A percentile compares a stretch with the other conserved stretches of the same genome.
Conservation (phyloP, 805 yeast species). For the Wickerhamiella brachini region DNA sequence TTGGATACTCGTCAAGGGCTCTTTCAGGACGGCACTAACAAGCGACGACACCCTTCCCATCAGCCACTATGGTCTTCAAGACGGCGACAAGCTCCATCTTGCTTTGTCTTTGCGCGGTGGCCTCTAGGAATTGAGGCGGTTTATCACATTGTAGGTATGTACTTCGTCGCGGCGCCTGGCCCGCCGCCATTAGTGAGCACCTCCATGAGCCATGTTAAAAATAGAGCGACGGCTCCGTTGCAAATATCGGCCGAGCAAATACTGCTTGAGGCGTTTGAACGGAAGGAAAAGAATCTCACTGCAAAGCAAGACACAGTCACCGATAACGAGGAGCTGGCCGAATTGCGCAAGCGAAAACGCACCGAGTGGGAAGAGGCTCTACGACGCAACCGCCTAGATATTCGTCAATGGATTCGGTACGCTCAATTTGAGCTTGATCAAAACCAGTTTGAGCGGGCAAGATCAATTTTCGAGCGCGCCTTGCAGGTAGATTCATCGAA, state of each 20-base stretch:
- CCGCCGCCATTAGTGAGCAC: neutral
- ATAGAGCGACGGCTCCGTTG: conserved; percentile 32
- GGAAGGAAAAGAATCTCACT: conserved; percentile 23
- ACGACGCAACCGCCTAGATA: conserved; percentile 66
- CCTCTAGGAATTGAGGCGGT: neutral
- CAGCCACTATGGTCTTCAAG: conserved; percentile 55
- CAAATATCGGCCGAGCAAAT: conserved; percentile 57
- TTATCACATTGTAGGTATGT: neutral
- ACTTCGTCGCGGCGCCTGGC: neutral
- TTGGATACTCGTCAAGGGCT: too few relatives aligned
- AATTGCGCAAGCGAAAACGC: conserved; percentile 62
- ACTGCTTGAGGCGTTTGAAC: conserved; percentile 45
- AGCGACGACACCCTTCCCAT: conserved; percentile 68
- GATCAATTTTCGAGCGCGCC: conserved; percentile 83
- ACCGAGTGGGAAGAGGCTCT: conserved; percentile 78
- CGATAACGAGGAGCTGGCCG: conserved; percentile 71
- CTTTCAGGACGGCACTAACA: too few relatives aligned
- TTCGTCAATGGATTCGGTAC: conserved; percentile 83
- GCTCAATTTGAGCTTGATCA: conserved; percentile 79
- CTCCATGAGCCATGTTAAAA: conserved; percentile 15
- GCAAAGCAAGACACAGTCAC: conserved; percentile 22
- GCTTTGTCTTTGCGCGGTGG: conserved; percentile 94
- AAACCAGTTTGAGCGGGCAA: conserved; percentile 61
- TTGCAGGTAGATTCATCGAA: conserved; percentile 59
- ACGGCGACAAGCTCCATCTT: conserved; percentile 80